These are phyloP conservation scores for Mycena galericulata DNA, from an alignment of 768 basidiomycete species.

Conservation along the genomic window DNA sequence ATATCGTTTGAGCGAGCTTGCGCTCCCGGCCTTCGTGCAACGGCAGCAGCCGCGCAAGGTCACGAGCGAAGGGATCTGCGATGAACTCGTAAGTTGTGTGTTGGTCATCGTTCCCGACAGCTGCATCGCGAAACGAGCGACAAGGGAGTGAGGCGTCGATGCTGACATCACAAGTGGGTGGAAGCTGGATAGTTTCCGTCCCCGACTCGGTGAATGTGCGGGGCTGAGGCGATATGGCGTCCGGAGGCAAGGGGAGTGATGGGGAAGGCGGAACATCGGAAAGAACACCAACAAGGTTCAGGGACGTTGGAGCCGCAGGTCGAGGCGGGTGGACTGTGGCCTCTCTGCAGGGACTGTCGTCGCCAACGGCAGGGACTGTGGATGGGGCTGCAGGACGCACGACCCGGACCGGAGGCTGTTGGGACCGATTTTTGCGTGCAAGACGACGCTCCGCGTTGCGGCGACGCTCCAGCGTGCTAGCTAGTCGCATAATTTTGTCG, in stretches of 20 bases:
- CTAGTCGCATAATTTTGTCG: neutral
- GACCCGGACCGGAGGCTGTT: neutral
- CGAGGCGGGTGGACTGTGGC: slow-evolving; percentile 4
- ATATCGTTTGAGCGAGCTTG: neutral
- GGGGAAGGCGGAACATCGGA: neutral
- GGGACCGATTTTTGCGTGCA: neutral
- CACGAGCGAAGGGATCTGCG: neutral
- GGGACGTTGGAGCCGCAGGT: neutral
- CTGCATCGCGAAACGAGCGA: neutral
- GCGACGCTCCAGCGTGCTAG: neutral
- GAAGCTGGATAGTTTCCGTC: neutral
- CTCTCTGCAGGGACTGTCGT: slow-evolving; percentile 8
- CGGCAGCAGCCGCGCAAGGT: neutral
- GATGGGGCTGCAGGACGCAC: neutral
- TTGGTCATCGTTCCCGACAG: neutral
- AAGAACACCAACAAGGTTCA: slow-evolving; percentile 6
- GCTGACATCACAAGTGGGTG: neutral
- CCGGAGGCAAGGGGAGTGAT: neutral
- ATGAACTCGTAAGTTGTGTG: neutral
- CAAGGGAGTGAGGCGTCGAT: neutral
- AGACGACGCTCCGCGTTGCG: slow-evolving; percentile 1
- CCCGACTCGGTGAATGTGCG: neutral
- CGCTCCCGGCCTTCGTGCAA: neutral
- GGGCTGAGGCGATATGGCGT: no score
- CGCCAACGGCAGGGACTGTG: slow-evolving; percentile 5